Percentiles rank a stretch among this genome's conserved stretches.
phyloP scores from a whole-genome alignment of 495 filamentous ascomycete species.

The Penicillium coffeae region DNA sequence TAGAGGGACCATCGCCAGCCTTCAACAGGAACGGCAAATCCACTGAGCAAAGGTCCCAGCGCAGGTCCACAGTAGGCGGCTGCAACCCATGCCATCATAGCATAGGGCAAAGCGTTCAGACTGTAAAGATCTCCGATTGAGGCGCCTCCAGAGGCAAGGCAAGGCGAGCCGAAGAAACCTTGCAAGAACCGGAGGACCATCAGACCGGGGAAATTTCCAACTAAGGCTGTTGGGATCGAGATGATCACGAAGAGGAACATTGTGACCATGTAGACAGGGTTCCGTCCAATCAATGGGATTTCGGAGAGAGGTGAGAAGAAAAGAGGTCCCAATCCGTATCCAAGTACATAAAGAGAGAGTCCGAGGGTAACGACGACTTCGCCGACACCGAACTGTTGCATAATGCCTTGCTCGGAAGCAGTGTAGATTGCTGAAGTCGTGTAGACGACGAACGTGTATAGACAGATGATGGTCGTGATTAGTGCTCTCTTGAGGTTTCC shows the following conservation, averaged over 20 bases:
- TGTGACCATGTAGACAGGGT: constrained; percentile 48
- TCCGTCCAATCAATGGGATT: constrained; percentile 48
- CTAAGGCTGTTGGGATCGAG: constrained; percentile 43
- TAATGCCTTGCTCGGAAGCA: constrained; percentile 25
- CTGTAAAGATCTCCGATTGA: constrained; percentile 53
- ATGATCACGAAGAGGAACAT: constrained; percentile 51
- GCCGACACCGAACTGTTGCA: constrained; percentile 40
- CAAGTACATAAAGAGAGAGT: constrained; percentile 52
- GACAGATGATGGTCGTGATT: constrained; percentile 23
- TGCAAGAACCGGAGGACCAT: constrained; percentile 51
- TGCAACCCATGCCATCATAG: constrained; percentile 51
- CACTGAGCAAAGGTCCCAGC: constrained; percentile 59
- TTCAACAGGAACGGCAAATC: constrained; percentile 54
- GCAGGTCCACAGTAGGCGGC: constrained; percentile 51
- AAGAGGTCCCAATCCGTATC: constrained; percentile 45
- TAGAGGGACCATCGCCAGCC: constrained; percentile 55
- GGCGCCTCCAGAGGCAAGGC: constrained; percentile 53
- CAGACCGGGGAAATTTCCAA: constrained; percentile 45
- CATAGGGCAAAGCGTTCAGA: constrained; percentile 51
- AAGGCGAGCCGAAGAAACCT: constrained; percentile 53
- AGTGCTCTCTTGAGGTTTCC: constrained; percentile 24
- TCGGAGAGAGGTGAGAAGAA: constrained; percentile 48
- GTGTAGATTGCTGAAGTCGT: constrained; percentile 34
- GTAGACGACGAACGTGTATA: constrained; percentile 38
- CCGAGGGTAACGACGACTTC: constrained; percentile 39